A percentile compares a stretch with the other conserved stretches of the same genome.
phyloP scores from a whole-genome alignment of 2,329 filamentous ascomycete species.

The Aspergillus jensenii region DNA sequence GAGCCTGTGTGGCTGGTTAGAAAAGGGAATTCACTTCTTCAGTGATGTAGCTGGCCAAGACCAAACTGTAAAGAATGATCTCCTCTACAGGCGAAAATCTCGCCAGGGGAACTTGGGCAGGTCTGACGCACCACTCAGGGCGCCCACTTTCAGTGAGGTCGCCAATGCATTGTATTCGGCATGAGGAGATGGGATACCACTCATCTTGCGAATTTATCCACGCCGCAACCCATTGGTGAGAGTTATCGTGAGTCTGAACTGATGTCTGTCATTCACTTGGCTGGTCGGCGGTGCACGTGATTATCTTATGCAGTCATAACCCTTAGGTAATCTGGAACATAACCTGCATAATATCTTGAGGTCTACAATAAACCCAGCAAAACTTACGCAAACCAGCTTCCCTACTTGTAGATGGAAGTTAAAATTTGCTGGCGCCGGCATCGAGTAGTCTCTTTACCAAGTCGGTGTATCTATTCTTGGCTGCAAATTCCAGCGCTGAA shows the following conservation, averaged over 20 bases:
- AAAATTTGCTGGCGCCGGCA: too few species aligned
- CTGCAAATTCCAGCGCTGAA: too few species aligned
- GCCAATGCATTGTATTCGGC: slow-evolving; percentile 23
- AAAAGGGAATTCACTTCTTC: background rate
- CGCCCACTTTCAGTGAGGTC: slow-evolving; percentile 59
- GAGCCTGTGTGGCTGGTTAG: slow-evolving; percentile 22
- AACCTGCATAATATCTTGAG: background rate
- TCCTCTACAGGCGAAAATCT: background rate
- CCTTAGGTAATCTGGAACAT: background rate
- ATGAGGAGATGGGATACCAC: slow-evolving; percentile 17
- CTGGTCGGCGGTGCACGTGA: slow-evolving; percentile 2
- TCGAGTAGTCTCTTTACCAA: too few species aligned
- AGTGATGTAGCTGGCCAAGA: background rate
- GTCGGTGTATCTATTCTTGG: too few species aligned
- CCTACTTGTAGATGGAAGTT: too few species aligned
- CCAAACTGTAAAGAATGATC: background rate
- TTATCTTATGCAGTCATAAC: background rate
- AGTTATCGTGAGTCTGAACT: background rate
- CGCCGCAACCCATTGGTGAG: background rate
- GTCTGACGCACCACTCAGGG: slow-evolving; percentile 53
- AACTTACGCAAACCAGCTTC: too few species aligned
- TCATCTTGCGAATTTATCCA: slow-evolving; percentile 27
- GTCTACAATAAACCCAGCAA: too few species aligned
- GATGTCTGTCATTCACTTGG: background rate
- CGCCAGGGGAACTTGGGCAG: background rate